Evolutionary conservation across 169 alveolate species (phyloP).

Genomic region (Perkinsus marinus): DNA sequence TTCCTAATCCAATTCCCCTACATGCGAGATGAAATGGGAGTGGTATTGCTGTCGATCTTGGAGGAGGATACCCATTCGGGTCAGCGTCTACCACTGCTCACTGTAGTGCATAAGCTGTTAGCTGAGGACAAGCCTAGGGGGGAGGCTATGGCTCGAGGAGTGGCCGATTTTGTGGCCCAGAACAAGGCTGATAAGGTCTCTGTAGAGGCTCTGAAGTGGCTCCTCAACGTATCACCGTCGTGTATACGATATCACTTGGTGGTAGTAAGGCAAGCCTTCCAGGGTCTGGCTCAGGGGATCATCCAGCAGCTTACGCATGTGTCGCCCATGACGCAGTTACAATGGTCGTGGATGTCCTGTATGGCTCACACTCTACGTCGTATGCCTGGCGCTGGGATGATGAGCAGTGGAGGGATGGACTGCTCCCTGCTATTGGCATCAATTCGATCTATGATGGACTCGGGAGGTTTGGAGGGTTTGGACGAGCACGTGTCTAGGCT

Average conservation of each 20-base stretch:
- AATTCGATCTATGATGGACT: neutral
- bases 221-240: neutral
- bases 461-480: neutral
- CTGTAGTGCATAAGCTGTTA: neutral
- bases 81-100: neutral
- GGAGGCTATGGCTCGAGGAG: neutral
- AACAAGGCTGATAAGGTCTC: neutral
- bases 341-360: neutral
- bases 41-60: neutral
- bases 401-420: neutral
- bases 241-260: neutral
- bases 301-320: neutral
- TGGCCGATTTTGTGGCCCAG: neutral
- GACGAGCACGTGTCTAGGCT: neutral
- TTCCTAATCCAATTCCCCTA: neutral
- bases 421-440: neutral
- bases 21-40: neutral
- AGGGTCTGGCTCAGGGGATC: neutral
- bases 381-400: neutral
- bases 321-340: neutral
- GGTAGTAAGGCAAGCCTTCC: neutral
- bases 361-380: neutral
- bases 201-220: neutral
- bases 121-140: neutral
- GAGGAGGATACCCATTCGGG: neutral